Evolutionary conservation across 139 green algal species (phyloP).

Genomic region (Closterium sp.): DNA sequence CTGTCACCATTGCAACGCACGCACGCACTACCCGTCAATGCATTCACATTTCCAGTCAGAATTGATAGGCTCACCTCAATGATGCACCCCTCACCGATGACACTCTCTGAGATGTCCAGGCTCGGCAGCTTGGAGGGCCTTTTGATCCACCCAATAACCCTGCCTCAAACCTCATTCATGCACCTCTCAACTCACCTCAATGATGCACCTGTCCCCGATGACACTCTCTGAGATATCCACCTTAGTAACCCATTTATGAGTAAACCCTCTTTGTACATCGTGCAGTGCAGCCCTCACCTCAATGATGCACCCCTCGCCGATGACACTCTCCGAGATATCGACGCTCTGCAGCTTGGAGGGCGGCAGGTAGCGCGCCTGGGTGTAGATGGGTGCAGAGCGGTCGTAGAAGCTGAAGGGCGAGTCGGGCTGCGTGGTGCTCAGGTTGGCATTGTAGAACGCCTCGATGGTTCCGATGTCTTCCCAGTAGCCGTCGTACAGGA

Average conservation of each 20-base stretch:
- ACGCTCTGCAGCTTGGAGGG: constrained; percentile 73
- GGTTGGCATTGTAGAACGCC: constrained; percentile 97
- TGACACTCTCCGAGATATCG: constrained; percentile 65
- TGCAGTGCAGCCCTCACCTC: constrained; percentile 16
- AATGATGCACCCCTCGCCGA: constrained; percentile 67
- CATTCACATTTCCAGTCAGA: background rate
- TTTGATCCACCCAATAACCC: no score
- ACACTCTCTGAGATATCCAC: no score
- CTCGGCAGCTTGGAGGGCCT: constrained; percentile 77
- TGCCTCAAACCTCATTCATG: no score
- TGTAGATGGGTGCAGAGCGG: constrained; percentile 75
- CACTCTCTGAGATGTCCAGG: constrained; percentile 59
- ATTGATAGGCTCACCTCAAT: constrained; percentile 56
- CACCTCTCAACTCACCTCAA: no score
- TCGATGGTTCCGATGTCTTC: constrained; percentile 93
- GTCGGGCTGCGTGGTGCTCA: constrained; percentile 80
- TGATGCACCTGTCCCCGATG: no score
- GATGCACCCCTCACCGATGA: constrained; percentile 67
- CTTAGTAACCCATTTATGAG: no score
- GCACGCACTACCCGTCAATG: background rate
- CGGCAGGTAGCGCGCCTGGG: constrained; percentile 76
- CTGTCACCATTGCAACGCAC: background rate
- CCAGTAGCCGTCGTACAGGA: constrained; percentile 84
- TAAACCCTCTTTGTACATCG: no score
- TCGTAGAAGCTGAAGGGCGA: constrained; percentile 72